Evolutionary conservation across 2,329 filamentous ascomycete genomes (phyloP).

Genomic region (Monilinia laxa): DNA sequence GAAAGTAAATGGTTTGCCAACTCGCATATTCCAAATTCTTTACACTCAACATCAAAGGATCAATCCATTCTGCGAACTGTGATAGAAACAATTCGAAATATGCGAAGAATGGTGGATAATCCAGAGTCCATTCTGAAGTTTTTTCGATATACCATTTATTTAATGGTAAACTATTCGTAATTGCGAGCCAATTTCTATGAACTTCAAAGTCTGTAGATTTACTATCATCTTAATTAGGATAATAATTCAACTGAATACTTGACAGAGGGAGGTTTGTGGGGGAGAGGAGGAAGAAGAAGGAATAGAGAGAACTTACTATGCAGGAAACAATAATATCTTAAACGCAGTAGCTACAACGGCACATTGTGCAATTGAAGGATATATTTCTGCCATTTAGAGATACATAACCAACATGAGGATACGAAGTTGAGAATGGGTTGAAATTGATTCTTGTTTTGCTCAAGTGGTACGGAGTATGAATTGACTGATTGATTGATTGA

Average conservation of each 20-base stretch:
- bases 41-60: constrained; percentile 79
- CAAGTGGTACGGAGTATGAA: too few relatives aligned
- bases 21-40: constrained; percentile 82
- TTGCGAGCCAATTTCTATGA: constrained; percentile 96
- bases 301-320: constrained; percentile 68
- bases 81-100: constrained; percentile 94
- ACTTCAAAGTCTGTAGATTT: constrained; percentile 99
- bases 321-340: constrained; percentile 88
- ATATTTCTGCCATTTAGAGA: constrained; percentile 68
- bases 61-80: constrained; percentile 71
- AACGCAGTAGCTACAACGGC: constrained; percentile 82
- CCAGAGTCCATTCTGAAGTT: constrained; percentile 98
- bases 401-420: constrained; percentile 30
- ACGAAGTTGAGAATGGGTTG: too few relatives aligned
- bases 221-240: constrained; percentile 50
- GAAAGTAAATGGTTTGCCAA: constrained; percentile 93
- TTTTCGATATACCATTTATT: constrained; percentile 96
- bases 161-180: constrained; percentile 84
- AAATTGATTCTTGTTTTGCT: too few relatives aligned
- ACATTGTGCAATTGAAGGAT: constrained; percentile 87
- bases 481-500: too few relatives aligned
- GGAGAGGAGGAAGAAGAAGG: neutral
- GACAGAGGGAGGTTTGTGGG: neutral
- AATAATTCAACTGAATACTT: too few relatives aligned
- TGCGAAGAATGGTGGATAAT: constrained; percentile 98